Percentiles rank a stretch among this genome's conserved stretches.
Conservation (phyloP, 331 rosid species). For the Saraca asoca region DNA sequence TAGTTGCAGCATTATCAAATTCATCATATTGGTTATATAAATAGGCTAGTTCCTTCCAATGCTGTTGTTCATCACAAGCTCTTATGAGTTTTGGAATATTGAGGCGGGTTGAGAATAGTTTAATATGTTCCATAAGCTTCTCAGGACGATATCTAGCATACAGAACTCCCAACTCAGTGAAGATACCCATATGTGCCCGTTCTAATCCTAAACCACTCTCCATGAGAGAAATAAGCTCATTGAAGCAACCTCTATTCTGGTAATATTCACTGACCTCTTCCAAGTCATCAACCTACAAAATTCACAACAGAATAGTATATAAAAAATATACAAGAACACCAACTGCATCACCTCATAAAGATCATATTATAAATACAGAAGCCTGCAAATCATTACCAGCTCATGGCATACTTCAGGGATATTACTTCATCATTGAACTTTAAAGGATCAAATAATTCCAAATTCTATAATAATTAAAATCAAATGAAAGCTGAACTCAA, state of each 20-base stretch:
- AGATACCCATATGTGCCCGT: constrained; percentile 99
- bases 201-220: constrained; percentile 99
- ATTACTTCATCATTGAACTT: constrained; percentile 21
- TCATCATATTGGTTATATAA: constrained; percentile 96
- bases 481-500: constrained; percentile 12
- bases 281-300: constrained; percentile 90
- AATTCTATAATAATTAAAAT: background rate
- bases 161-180: constrained; percentile 94
- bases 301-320: constrained; percentile 15
- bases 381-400: constrained; percentile 16
- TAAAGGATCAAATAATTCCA: constrained; percentile 18
- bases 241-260: constrained; percentile 98
- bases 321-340: constrained; percentile 1
- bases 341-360: constrained; percentile 12
- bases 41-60: constrained; percentile 96
- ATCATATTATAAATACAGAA: constrained; percentile 17
- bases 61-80: constrained; percentile 99
- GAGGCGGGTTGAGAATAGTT: constrained; percentile 86
- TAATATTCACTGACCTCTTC: constrained; percentile 98
- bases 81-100: constrained; percentile 97
- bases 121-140: constrained; percentile 99
- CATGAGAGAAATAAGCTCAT: constrained; percentile 94
- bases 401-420: constrained; percentile 16
- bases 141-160: constrained; percentile 99
- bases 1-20: constrained; percentile 97